Conservation (phyloP, 169 alveolate genomes). For the Plasmodium gaboni region DNA sequence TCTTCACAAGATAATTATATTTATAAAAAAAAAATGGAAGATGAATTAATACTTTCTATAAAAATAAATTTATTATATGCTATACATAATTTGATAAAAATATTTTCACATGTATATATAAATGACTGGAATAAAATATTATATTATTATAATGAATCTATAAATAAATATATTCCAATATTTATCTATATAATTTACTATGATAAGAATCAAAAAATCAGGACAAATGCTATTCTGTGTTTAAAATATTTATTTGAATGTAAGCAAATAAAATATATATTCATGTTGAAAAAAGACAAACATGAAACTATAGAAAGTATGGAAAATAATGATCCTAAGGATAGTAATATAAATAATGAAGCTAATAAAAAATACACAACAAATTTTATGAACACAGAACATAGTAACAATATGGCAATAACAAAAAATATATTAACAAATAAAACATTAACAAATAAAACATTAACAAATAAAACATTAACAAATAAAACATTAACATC, state of each 20-base stretch:
- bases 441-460: no score
- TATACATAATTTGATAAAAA: conserved; percentile 51
- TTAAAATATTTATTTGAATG: conserved; percentile 66
- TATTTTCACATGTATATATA: conserved; percentile 71
- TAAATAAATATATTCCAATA: conserved; percentile 39
- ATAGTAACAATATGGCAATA: no score
- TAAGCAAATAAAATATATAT: conserved; percentile 62
- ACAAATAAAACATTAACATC: no score
- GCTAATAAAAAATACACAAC: neutral
- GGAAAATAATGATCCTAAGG: neutral
- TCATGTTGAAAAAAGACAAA: conserved; percentile 21
- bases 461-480: no score
- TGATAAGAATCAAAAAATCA: conserved; percentile 37
- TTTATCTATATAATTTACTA: conserved; percentile 26
- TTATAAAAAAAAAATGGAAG: conserved; percentile 41
- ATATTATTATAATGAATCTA: conserved; percentile 66
- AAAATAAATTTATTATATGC: conserved; percentile 42
- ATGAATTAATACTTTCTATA: conserved; percentile 45
- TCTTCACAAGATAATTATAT: neutral
- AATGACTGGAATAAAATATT: conserved; percentile 67
- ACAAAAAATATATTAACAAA: no score
- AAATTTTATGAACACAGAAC: neutral
- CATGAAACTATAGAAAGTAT: no score
- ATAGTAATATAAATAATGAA: neutral
- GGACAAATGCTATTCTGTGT: conserved; percentile 59